phyloP scores from a whole-genome alignment of 306 rosid genomes.

The Spatholobus suberectus region DNA sequence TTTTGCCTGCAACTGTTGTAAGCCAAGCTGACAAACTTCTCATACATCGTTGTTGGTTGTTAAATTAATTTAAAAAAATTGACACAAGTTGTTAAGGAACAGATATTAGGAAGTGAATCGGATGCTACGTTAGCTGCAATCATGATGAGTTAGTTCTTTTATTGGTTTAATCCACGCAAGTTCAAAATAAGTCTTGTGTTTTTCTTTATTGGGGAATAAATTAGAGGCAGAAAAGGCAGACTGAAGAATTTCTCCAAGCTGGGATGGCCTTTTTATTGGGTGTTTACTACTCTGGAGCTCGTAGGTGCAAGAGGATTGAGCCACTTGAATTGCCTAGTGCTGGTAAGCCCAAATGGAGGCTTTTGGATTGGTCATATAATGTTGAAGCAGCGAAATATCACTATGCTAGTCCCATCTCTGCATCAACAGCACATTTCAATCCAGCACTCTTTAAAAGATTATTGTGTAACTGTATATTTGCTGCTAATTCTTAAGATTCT shows the following conservation, averaged over 20 bases:
- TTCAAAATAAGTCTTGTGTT: not conserved
- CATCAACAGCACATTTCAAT: not conserved
- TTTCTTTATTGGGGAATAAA: not conserved
- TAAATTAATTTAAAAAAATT: not conserved
- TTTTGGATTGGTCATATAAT: not conserved
- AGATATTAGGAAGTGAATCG: not conserved
- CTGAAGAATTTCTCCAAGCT: not conserved
- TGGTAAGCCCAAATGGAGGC: not conserved
- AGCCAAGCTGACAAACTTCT: not conserved
- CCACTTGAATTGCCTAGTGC: constrained; percentile 5
- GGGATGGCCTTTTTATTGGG: not conserved
- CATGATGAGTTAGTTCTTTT: not conserved
- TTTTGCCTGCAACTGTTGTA: not conserved
- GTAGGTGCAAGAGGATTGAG: not conserved
- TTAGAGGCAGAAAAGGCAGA: not conserved
- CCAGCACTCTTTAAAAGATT: not conserved
- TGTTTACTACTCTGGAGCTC: not conserved
- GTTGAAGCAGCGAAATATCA: not conserved
- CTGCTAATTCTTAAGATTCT: not conserved
- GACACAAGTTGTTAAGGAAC: not conserved
- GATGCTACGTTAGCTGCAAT: not conserved
- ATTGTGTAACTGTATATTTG: not conserved
- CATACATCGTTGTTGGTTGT: not conserved
- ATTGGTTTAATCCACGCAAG: not conserved
- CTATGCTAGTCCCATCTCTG: not conserved